Conservation (phyloP, 148 eudicot species). For the Rhododendron ferrugineum region DNA sequence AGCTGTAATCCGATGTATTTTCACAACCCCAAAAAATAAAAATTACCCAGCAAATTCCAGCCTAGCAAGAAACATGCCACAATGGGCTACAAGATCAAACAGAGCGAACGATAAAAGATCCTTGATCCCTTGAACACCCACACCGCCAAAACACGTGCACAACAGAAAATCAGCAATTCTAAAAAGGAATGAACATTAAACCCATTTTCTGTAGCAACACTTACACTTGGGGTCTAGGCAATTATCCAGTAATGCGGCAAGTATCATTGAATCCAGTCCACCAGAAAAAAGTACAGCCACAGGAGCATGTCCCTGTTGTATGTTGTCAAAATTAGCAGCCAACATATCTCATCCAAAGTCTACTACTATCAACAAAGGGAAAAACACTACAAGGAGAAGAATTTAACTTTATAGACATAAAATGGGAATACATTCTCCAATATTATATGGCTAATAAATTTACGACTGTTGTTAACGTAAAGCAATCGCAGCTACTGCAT, state of each 20-base stretch:
- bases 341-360: conserved; percentile 18
- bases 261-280: conserved; percentile 94
- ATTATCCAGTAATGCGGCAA: conserved; percentile 81
- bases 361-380: neutral
- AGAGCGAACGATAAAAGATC: neutral
- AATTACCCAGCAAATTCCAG: neutral
- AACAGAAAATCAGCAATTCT: neutral
- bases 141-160: neutral
- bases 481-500: neutral
- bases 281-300: conserved; percentile 95
- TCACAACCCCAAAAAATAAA: neutral
- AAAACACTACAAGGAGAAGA: neutral
- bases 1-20: neutral
- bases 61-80: neutral
- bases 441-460: neutral
- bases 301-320: conserved; percentile 44
- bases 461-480: neutral
- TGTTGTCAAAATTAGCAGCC: conserved; percentile 27
- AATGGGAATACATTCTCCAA: neutral
- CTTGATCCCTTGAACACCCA: neutral
- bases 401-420: neutral
- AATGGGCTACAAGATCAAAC: neutral
- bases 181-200: neutral
- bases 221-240: conserved; percentile 74
- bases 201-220: conserved; percentile 18